Conservation (phyloP, 306 rosid species). For the Vigna radiata region DNA sequence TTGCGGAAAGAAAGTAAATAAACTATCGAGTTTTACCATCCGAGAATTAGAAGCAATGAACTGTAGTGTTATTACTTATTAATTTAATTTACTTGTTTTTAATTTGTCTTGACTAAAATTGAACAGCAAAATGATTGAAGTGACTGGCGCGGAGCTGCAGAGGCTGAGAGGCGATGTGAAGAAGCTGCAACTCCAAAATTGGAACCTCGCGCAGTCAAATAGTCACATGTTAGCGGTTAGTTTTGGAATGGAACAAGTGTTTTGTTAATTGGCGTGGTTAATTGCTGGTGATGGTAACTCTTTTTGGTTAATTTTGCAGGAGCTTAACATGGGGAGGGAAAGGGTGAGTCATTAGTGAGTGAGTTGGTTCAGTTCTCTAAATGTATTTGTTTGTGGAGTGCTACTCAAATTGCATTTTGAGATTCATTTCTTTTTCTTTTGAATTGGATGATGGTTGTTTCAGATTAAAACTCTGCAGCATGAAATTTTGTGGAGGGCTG, state of each 20-base stretch:
- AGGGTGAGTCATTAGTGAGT: conserved; percentile 66
- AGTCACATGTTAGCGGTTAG: conserved; percentile 73
- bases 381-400: neutral
- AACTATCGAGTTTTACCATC: neutral
- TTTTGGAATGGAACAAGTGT: neutral
- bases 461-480: conserved; percentile 79
- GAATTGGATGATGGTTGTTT: conserved; percentile 30
- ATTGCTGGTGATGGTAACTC: neutral
- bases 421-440: neutral
- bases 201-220: conserved; percentile 90
- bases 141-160: conserved; percentile 70
- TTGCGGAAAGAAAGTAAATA: conserved; percentile 72
- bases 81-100: conserved; percentile 22
- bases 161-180: conserved; percentile 63
- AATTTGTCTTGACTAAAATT: conserved; percentile 48
- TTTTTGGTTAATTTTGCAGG: conserved; percentile 58
- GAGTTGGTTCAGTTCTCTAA: conserved; percentile 26
- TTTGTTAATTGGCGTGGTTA: neutral
- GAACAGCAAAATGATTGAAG: conserved; percentile 69
- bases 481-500: conserved; percentile 74
- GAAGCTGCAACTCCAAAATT: conserved; percentile 82
- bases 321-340: conserved; percentile 80
- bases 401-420: neutral
- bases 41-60: neutral
- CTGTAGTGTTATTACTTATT: neutral